Evolutionary conservation across 768 basidiomycete species (phyloP), one percentile per base, ranked within the genome.

Genomic region (Holtermanniella nyarrowii): DNA sequence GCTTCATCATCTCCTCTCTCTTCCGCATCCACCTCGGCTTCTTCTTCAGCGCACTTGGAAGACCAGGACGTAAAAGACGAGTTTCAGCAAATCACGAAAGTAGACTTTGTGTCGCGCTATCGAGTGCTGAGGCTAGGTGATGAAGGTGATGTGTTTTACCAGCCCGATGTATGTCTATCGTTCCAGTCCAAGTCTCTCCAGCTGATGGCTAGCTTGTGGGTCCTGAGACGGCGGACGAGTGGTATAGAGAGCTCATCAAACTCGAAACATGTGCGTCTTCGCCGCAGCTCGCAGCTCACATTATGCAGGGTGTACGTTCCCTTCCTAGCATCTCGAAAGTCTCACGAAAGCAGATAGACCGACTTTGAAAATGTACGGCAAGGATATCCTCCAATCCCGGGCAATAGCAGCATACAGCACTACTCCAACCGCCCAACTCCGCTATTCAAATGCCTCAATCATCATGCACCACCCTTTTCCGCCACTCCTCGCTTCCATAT

Each of bases 341-440:
- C 21, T 41, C n/a, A 20, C 21, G 22, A 3, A 13, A 13, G 3
- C 52, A 76, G 74, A 76, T 49, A 73, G 72, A 44, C 75, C 75
- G 0, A 70, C 58, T 10, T 68, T 76, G 20, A 73, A 73, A 49
- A 60, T 76, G 45, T 76, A 76, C 58, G 75, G 75, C 26, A 69
- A 71, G 26, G 56, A 58, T 4, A 66, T 76, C 48, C 59, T 60
- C 2, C 75, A 76, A 57, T 73, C 72, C 12, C 66, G 75, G 1
- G 61, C 68, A 21, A 74, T 75, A 39, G 74, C 62, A 54, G 74
- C 73, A 0, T 76, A 73, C 53, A 69, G 72, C 4, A 70, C 71
- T 7, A 64, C 50, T 10, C 67, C 66, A 4, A 46, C 52, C 12
- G 51, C 73, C 3, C 59, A 56, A 0, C 60, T 75, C 41, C 66